Evolutionary conservation across 306 rosid genomes (phyloP).

Genomic region (Arachis stenosperma): DNA sequence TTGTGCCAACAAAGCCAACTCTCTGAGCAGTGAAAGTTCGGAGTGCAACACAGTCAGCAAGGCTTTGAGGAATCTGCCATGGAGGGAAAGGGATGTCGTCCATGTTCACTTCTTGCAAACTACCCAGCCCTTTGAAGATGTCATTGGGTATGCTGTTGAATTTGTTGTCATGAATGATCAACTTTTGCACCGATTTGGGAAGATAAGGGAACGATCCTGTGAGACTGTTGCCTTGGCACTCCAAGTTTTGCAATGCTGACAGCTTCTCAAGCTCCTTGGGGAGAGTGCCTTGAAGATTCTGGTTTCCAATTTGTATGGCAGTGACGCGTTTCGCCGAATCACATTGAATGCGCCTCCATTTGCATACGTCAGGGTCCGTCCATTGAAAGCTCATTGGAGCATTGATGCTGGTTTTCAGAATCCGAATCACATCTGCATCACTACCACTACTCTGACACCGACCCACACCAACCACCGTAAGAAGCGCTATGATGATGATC

Average conservation of each 20-base stretch:
- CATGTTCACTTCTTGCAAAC: constrained; percentile 45
- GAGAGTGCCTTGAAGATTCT: constrained; percentile 63
- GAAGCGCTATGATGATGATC: not conserved
- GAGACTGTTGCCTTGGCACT: constrained; percentile 59
- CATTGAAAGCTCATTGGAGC: constrained; percentile 49
- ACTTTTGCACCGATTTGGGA: constrained; percentile 32
- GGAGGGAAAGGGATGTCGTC: constrained; percentile 53
- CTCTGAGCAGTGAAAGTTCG: constrained; percentile 48
- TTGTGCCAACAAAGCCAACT: constrained; percentile 50
- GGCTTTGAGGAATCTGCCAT: constrained; percentile 62
- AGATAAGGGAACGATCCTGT: constrained; percentile 69
- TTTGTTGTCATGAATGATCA: constrained; percentile 54
- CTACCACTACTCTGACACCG: constrained; percentile 22
- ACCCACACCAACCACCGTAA: not conserved
- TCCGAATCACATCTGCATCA: constrained; percentile 57
- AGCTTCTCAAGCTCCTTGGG: constrained; percentile 54
- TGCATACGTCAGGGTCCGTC: constrained; percentile 57
- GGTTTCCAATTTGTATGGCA: constrained; percentile 57
- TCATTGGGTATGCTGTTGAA: constrained; percentile 58
- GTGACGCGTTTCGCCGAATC: constrained; percentile 37
- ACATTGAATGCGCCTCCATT: constrained; percentile 55
- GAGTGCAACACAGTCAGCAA: constrained; percentile 45
- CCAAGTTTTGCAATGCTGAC: constrained; percentile 45
- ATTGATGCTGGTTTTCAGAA: constrained; percentile 43
- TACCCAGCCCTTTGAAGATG: constrained; percentile 55